phyloP scores from a whole-genome alignment of 768 basidiomycete genomes.

The Collybia mongolica region DNA sequence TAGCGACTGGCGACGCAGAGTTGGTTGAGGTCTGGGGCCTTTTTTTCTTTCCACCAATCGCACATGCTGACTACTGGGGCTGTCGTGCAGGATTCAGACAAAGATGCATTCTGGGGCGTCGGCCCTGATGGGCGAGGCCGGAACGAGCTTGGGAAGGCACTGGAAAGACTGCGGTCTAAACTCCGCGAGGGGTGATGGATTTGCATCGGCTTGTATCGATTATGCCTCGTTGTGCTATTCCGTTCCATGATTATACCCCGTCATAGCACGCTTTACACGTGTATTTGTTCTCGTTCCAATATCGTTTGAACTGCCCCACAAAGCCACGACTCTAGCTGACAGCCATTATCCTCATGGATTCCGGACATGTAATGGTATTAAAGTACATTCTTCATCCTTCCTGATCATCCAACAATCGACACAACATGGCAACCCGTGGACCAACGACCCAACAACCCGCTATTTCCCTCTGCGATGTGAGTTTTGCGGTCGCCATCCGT shows the following conservation, averaged over 20 bases:
- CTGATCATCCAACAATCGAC: constrained; percentile 1
- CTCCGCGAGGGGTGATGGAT: constrained; percentile 36
- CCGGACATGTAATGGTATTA: constrained; percentile 5
- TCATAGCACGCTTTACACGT: constrained; percentile 1
- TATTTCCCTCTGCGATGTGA: constrained; percentile 41
- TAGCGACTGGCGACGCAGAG: constrained; percentile 64
- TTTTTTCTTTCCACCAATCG: neutral
- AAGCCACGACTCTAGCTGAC: neutral
- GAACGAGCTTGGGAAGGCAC: constrained; percentile 73
- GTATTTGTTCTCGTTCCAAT: constrained; percentile 1
- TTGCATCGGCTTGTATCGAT: constrained; percentile 24
- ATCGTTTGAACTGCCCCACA: constrained; percentile 1
- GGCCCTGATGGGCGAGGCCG: constrained; percentile 64
- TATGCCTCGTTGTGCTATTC: constrained; percentile 22
- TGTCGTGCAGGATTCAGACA: constrained; percentile 61
- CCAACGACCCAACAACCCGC: constrained; percentile 13
- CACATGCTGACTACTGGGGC: constrained; percentile 3
- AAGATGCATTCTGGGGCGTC: constrained; percentile 78
- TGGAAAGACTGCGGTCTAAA: constrained; percentile 58
- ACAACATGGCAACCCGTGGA: constrained; percentile 11
- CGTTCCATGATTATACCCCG: neutral
- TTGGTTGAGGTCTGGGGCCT: constrained; percentile 57
- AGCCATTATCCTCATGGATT: neutral
- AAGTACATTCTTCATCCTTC: constrained; percentile 3
- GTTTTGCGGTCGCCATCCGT: constrained; percentile 5